phyloP scores from a whole-genome alignment of 2,329 filamentous ascomycete genomes.

The Sarocladium kiliense region DNA sequence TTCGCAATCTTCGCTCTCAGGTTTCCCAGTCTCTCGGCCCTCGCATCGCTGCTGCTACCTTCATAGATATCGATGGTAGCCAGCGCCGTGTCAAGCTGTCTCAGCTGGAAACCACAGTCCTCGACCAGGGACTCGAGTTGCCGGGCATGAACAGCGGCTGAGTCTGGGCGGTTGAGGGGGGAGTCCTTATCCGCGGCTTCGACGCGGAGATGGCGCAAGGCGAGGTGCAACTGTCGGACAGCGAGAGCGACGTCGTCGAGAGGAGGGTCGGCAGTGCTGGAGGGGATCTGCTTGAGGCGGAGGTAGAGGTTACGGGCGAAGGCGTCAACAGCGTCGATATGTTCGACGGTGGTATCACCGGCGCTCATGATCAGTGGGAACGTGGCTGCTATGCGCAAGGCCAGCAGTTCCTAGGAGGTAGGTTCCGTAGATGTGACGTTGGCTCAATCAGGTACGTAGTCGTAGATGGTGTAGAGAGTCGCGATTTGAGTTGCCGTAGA shows the following conservation, averaged over 20 bases:
- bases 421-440: background rate
- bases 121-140: conserved; percentile 48
- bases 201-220: conserved; percentile 51
- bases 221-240: conserved; percentile 49
- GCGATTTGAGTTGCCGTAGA: background rate
- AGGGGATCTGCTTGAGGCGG: conserved; percentile 38
- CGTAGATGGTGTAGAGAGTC: background rate
- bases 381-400: background rate
- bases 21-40: conserved; percentile 34
- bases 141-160: conserved; percentile 37
- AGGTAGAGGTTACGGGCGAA: conserved; percentile 52
- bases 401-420: background rate
- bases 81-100: conserved; percentile 48
- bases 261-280: conserved; percentile 31
- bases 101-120: conserved; percentile 50
- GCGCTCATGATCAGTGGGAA: background rate
- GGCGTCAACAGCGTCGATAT: conserved; percentile 51
- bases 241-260: conserved; percentile 45
- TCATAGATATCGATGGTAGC: conserved; percentile 31
- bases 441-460: background rate
- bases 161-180: conserved; percentile 35
- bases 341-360: conserved; percentile 18
- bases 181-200: conserved; percentile 55
- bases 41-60: conserved; percentile 23
- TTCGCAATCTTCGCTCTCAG: conserved; percentile 42